Conservation (phyloP, 805 yeast genomes). For the Teunomyces pallodes region DNA sequence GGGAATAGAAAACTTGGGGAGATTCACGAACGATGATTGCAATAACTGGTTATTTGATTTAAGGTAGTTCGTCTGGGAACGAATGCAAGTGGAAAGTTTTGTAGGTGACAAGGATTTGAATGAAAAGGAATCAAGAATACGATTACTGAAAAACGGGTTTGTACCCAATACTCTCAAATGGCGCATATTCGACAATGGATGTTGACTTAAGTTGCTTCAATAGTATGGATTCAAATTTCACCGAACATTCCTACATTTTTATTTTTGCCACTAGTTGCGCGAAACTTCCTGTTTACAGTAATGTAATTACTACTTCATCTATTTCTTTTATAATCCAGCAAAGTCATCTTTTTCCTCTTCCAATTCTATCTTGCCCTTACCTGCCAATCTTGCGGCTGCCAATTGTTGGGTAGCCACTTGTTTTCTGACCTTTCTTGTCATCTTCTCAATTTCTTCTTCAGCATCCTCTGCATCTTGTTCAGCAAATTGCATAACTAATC, state of each 20-base stretch:
- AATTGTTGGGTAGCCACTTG: slow-evolving; percentile 78
- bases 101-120: background rate
- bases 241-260: no score
- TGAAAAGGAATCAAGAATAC: slow-evolving; percentile 10
- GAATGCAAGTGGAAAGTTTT: background rate
- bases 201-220: background rate
- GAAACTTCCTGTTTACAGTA: background rate
- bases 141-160: slow-evolving; percentile 15
- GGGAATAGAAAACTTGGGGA: background rate
- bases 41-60: slow-evolving; percentile 11
- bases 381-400: slow-evolving; percentile 65
- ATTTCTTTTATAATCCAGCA: slow-evolving; percentile 17
- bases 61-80: slow-evolving; percentile 1
- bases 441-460: slow-evolving; percentile 84
- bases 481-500: slow-evolving; percentile 91
- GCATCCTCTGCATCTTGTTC: slow-evolving; percentile 77
- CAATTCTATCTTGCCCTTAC: slow-evolving; percentile 70
- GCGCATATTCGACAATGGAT: background rate
- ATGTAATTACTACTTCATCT: background rate
- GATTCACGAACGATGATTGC: slow-evolving; percentile 13
- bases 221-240: no score
- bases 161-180: background rate
- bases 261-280: background rate
- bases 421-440: slow-evolving; percentile 80
- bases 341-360: slow-evolving; percentile 50